These are phyloP conservation scores for Ziziphus jujuba DNA, from an alignment of 306 rosid genomes.

Conservation along the genomic window DNA sequence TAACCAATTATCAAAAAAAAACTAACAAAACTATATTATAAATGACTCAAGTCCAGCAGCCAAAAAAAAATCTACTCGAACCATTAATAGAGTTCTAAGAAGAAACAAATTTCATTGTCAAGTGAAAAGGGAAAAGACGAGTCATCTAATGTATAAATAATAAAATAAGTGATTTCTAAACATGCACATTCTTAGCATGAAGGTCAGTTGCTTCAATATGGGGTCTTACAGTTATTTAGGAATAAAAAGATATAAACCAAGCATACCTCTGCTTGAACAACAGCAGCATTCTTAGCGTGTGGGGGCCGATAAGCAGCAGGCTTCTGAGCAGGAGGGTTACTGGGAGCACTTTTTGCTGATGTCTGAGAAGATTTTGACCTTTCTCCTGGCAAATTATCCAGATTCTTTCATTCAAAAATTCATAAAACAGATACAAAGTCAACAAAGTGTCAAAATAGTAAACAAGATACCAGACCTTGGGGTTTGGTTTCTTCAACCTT, in stretches of 20 bases:
- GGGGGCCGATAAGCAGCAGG: conserved; percentile 97
- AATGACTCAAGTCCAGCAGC: no score
- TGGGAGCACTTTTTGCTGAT: conserved; percentile 38
- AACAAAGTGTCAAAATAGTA: conserved; percentile 9
- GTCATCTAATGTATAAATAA: no score
- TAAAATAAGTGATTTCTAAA: no score
- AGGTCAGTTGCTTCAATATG: not conserved
- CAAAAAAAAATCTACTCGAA: no score
- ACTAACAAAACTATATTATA: not conserved
- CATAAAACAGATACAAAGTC: conserved; percentile 12
- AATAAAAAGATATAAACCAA: conserved; percentile 4
- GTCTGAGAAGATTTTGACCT: conserved; percentile 49
- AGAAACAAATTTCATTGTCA: no score
- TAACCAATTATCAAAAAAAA: conserved; percentile 10
- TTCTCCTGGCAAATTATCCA: conserved; percentile 52
- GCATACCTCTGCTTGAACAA: conserved; percentile 81
- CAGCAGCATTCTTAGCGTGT: conserved; percentile 78
- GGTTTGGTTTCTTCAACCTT: conserved; percentile 63
- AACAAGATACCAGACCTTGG: conserved; percentile 48
- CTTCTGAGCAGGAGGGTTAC: conserved; percentile 59
- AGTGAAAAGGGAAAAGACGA: no score
- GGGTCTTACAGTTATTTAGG: not conserved
- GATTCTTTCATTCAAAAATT: conserved; percentile 19
- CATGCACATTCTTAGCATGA: no score
- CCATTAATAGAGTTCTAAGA: no score